Percentiles rank a stretch among this genome's conserved stretches.
phyloP scores from a whole-genome alignment of 805 yeast genomes.

The Metschnikowia drakensbergensis region DNA sequence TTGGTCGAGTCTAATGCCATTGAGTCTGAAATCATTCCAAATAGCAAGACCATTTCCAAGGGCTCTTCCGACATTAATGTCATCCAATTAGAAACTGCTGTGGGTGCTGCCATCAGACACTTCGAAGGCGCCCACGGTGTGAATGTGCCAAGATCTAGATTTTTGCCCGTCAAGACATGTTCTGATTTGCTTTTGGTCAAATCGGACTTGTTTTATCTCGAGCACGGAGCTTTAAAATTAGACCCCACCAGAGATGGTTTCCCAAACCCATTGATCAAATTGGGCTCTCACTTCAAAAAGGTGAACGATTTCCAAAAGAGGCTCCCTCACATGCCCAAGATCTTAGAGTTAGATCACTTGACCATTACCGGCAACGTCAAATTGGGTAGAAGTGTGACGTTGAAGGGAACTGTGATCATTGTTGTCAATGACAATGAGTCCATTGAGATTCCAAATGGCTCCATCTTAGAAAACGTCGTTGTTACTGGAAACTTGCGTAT shows the following conservation, averaged over 20 bases:
- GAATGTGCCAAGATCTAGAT: slow-evolving; percentile 96
- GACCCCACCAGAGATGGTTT: slow-evolving; percentile 86
- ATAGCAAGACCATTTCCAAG: slow-evolving; percentile 74
- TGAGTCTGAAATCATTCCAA: slow-evolving; percentile 93
- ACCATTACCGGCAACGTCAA: slow-evolving; percentile 96
- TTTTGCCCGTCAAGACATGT: slow-evolving; percentile 96
- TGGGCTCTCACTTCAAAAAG: slow-evolving; percentile 95
- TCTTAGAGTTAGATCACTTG: slow-evolving; percentile 93
- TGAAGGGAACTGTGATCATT: slow-evolving; percentile 96
- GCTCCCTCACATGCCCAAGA: slow-evolving; percentile 93
- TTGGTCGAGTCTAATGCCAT: slow-evolving; percentile 79
- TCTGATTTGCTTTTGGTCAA: slow-evolving; percentile 92
- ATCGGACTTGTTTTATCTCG: slow-evolving; percentile 86
- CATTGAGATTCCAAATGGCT: slow-evolving; percentile 96
- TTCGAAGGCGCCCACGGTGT: slow-evolving; percentile 95
- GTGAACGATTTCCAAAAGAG: slow-evolving; percentile 87
- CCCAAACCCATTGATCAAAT: slow-evolving; percentile 88
- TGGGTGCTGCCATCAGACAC: slow-evolving; percentile 98
- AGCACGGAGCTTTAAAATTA: slow-evolving; percentile 85
- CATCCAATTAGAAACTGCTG: slow-evolving; percentile 95
- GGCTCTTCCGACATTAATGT: slow-evolving; percentile 81
- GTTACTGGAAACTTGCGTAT: slow-evolving; percentile 95
- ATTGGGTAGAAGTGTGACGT: slow-evolving; percentile 83
- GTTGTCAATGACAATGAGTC: slow-evolving; percentile 96
- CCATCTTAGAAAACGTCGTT: slow-evolving; percentile 91